Evolutionary conservation across 306 rosid genomes (phyloP).

Genomic region (Fragaria vesca): DNA sequence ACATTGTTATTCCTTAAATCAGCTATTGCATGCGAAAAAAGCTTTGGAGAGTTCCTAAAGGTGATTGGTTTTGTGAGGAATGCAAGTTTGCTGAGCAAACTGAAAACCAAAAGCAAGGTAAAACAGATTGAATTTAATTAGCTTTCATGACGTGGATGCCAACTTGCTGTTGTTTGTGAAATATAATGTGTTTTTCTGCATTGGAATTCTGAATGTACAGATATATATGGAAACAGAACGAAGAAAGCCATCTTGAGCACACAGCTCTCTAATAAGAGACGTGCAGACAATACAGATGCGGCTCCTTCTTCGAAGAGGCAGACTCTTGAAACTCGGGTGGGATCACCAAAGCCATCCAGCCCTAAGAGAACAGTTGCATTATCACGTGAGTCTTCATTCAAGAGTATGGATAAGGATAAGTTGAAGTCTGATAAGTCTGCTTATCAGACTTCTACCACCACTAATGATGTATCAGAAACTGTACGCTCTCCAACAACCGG

Average conservation of each 20-base stretch:
- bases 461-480: constrained; percentile 38
- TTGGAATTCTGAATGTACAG: constrained; percentile 26
- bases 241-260: constrained; percentile 40
- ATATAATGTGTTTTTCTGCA: constrained; percentile 6
- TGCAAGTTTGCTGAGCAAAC: constrained; percentile 61
- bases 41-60: constrained; percentile 74
- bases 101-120: constrained; percentile 63
- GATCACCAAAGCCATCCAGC: constrained; percentile 70
- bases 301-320: constrained; percentile 59
- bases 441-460: constrained; percentile 36
- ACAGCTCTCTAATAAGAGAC: constrained; percentile 61
- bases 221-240: constrained; percentile 34
- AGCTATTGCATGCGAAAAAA: constrained; percentile 92
- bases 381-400: constrained; percentile 66
- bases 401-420: constrained; percentile 60
- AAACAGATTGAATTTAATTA: constrained; percentile 21
- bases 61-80: constrained; percentile 91
- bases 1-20: constrained; percentile 31
- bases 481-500: constrained; percentile 44
- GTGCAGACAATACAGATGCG: constrained; percentile 48
- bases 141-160: constrained; percentile 11
- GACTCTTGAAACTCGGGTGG: constrained; percentile 56
- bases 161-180: constrained; percentile 12
- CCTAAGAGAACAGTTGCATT: constrained; percentile 46
- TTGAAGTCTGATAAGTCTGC: constrained; percentile 47